Base-by-base conservation (phyloP, 1,284 basidiomycete genomes). In the Heterobasidion irregulare region DNA sequence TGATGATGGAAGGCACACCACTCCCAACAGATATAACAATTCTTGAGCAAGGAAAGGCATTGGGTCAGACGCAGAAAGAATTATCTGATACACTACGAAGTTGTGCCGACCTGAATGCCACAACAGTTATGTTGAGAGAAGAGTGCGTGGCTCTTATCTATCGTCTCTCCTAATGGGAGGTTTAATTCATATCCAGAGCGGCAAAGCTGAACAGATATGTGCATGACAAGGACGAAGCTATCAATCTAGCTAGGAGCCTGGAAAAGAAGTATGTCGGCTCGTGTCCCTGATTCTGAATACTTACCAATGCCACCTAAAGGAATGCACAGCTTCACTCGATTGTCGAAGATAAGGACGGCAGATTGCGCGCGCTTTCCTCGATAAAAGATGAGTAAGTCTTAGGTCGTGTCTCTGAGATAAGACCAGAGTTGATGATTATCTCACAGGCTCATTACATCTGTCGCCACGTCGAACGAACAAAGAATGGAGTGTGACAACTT, bases 21-120 rank as follows among this genome's bases (percentile, higher is more conserved):
- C 36, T 47, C 4, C 16, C 49, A 34, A 15, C 9, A 34, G 19
- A 55, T 49, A 47, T 47, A 34, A 16, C 12, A 47, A 36, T 55
- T 49, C 12, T 38, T 15, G 19, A 41, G 13, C 33, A 47, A 34
- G 38, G 9, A 41, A 15, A 33, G 12, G 41, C 34, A 9, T 34
- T 54, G 50, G 35, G 50, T 33, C 19, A 18, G 13, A 19, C 45
- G 19, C 50, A 54, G 48, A 18, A 34, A 9, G 57, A 57, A 41
- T 48, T 53, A 13, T 19, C 43, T 26, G 61, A 67, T 32, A 53
- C 59, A 2, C 54, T 66, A 6, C 10, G 53, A 19, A 53, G 53
- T 15, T 55, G 55, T 19, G 63, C 61, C 16, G 58, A 62, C 32
- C 50, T 59, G 1, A 60, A 65, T 38, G 60, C 60, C 6, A 64